Conservation (phyloP, 1,284 basidiomycete species). For the Gastroboletus turbinatus region DNA sequence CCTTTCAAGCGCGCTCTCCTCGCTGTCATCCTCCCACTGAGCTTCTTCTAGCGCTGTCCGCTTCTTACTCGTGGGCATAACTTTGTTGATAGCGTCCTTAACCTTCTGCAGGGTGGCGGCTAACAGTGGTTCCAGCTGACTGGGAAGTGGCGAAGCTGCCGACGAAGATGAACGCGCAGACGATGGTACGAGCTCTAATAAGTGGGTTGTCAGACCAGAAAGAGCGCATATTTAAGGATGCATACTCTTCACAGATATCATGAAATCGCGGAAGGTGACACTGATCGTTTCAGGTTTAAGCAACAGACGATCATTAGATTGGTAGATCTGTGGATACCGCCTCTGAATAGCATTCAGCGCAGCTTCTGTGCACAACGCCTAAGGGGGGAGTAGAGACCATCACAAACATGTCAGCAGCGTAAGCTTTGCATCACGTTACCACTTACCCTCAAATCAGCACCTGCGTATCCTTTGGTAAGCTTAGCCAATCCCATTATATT, state of each 20-base stretch:
- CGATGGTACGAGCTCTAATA: slow-evolving; percentile 85
- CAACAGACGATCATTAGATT: slow-evolving; percentile 83
- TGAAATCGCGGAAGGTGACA: slow-evolving; percentile 91
- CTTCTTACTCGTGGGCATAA: slow-evolving; percentile 74
- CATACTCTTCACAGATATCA: slow-evolving; percentile 95
- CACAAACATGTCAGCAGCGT: slow-evolving; percentile 5
- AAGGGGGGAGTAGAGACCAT: slow-evolving; percentile 1
- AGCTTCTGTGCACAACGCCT: slow-evolving; percentile 96
- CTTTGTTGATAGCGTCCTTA: slow-evolving; percentile 66
- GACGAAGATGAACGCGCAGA: slow-evolving; percentile 90
- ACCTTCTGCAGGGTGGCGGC: slow-evolving; percentile 67
- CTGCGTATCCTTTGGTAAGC: slow-evolving; percentile 96
- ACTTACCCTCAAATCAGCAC: slow-evolving; percentile 90
- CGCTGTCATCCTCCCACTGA: slow-evolving; percentile 76
- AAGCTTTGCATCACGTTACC: neutral
- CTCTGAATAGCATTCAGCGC: slow-evolving; percentile 96
- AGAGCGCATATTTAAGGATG: slow-evolving; percentile 16
- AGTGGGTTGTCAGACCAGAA: slow-evolving; percentile 5
- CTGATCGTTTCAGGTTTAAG: slow-evolving; percentile 86
- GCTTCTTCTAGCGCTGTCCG: slow-evolving; percentile 90
- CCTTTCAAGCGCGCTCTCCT: slow-evolving; percentile 74
- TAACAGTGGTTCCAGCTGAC: slow-evolving; percentile 85
- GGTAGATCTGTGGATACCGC: slow-evolving; percentile 97
- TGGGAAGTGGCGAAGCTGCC: slow-evolving; percentile 80
- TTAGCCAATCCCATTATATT: slow-evolving; percentile 77